A percentile compares a stretch with the other conserved stretches of the same genome.
Conservation (phyloP, 2,329 filamentous ascomycete genomes). For the Claviceps maximensis region DNA sequence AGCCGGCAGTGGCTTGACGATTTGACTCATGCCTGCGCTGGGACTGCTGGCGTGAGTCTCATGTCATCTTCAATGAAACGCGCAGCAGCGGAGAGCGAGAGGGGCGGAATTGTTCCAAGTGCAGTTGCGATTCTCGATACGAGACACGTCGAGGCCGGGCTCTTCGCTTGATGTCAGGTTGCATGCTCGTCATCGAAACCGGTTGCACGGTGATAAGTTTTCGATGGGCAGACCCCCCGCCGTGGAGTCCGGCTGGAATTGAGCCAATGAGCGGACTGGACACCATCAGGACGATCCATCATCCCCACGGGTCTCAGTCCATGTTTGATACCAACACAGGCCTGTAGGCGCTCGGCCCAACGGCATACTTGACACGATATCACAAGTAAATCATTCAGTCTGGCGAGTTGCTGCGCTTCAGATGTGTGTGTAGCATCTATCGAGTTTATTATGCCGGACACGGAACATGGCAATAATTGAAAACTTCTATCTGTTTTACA, state of each 20-base stretch:
- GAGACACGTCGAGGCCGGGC: background rate
- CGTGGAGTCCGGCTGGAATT: too few species aligned
- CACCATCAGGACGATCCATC: background rate
- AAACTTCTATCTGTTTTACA: background rate
- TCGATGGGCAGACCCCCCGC: too few species aligned
- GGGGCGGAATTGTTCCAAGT: background rate
- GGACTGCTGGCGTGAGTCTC: background rate
- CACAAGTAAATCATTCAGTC: background rate
- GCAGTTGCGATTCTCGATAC: background rate
- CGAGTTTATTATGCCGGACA: background rate
- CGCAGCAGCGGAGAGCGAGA: background rate
- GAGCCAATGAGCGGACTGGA: background rate
- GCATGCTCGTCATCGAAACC: background rate
- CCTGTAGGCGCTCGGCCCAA: background rate
- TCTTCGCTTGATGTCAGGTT: background rate
- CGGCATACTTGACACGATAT: background rate
- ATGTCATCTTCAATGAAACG: background rate
- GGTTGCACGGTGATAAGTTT: background rate
- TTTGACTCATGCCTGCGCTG: slow-evolving; percentile 24
- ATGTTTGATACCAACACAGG: background rate
- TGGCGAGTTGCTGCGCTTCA: background rate
- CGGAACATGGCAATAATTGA: too few species aligned
- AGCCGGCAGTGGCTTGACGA: slow-evolving; percentile 56
- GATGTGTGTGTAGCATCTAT: background rate
- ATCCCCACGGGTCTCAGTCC: background rate